Conservation (phyloP, 768 basidiomycete species). For the Tulasnella sp. region DNA sequence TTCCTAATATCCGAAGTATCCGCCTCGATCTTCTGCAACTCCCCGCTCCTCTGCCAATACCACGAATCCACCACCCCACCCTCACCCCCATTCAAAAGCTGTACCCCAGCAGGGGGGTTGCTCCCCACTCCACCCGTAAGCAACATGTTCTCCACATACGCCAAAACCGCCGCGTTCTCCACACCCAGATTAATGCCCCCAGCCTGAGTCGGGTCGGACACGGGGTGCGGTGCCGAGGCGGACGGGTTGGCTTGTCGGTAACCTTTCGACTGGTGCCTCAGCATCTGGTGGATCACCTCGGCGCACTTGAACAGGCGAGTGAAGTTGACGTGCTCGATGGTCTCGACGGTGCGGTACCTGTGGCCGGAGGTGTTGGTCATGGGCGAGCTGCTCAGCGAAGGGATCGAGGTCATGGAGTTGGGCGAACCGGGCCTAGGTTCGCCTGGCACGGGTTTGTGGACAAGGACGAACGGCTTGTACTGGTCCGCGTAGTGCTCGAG, state of each 20-base stretch:
- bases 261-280: background rate
- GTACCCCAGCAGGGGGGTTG: background rate
- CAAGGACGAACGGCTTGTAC: background rate
- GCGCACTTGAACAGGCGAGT: slow-evolving; percentile 8
- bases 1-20: background rate
- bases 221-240: background rate
- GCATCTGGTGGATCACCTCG: slow-evolving; percentile 14
- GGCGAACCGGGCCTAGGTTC: background rate
- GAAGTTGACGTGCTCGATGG: slow-evolving; percentile 9
- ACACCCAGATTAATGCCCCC: background rate
- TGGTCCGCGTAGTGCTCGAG: background rate
- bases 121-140: background rate
- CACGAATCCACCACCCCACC: background rate
- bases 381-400: background rate
- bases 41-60: slow-evolving; percentile 1
- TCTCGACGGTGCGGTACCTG: background rate
- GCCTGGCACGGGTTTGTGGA: background rate
- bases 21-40: background rate
- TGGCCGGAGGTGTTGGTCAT: background rate
- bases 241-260: slow-evolving; percentile 8
- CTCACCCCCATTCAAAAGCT: background rate
- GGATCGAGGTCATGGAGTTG: background rate
- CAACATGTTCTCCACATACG: slow-evolving; percentile 7
- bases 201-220: background rate
- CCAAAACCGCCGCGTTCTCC: background rate